Evolutionary conservation across 1,139 yeast species (phyloP).

Genomic region (Protomyces pachydermus): DNA sequence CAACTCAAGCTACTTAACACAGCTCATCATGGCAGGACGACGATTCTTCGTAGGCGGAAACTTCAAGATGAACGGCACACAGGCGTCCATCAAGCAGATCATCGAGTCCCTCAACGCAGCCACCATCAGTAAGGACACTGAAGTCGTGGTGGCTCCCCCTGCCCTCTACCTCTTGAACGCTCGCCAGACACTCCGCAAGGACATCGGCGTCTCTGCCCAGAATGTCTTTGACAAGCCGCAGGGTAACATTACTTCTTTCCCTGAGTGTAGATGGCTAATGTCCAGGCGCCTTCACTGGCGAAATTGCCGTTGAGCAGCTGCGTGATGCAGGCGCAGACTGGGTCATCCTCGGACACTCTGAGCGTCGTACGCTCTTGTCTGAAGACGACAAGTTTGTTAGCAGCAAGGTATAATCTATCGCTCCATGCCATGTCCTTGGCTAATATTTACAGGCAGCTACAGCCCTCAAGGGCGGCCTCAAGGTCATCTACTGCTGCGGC

Average conservation of each 20-base stretch:
- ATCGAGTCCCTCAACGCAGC: constrained; percentile 78
- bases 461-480: constrained; percentile 25
- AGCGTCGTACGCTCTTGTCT: constrained; percentile 90
- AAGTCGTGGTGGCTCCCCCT: constrained; percentile 95
- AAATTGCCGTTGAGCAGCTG: constrained; percentile 75
- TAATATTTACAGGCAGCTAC: constrained; percentile 47
- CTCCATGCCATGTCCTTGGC: constrained; percentile 39
- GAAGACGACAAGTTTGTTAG: constrained; percentile 92
- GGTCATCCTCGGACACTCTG: constrained; percentile 98
- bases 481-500: constrained; percentile 28
- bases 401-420: constrained; percentile 89
- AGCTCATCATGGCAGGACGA: constrained; percentile 55
- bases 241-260: not conserved
- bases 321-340: constrained; percentile 90
- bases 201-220: constrained; percentile 82
- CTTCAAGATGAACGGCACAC: constrained; percentile 98
- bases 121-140: constrained; percentile 65
- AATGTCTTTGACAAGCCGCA: constrained; percentile 72
- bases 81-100: constrained; percentile 74
- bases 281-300: constrained; percentile 98
- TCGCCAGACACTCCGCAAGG: constrained; percentile 62
- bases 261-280: not conserved
- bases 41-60: constrained; percentile 66
- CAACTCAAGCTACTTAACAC: not conserved
- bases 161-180: constrained; percentile 84